phyloP scores from a whole-genome alignment of 2,329 filamentous ascomycete genomes.

The Nannizziopsis barbatae region DNA sequence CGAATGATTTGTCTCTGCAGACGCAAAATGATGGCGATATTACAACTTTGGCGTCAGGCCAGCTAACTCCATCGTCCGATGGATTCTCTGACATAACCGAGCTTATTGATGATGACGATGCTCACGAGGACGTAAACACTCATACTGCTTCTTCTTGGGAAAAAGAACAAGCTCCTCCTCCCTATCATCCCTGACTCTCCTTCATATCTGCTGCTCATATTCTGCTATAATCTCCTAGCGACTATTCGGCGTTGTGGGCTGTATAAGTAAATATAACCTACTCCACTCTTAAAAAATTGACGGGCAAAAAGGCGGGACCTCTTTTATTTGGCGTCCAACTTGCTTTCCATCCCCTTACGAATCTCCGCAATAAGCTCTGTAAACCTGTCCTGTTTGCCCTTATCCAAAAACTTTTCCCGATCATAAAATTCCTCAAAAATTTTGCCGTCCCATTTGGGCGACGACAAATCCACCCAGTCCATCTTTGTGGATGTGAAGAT shows the following conservation, averaged over 20 bases:
- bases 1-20: neutral
- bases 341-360: neutral
- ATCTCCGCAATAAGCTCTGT: neutral
- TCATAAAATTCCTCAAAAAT: conserved; percentile 32
- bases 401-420: conserved; percentile 24
- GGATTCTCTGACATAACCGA: conserved; percentile 3
- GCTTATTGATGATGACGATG: neutral
- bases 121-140: neutral
- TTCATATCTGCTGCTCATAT: no score
- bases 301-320: no score
- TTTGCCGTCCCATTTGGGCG: conserved; percentile 23
- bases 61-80: conserved; percentile 2
- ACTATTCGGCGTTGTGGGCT: no score
- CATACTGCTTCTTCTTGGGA: neutral
- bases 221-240: neutral
- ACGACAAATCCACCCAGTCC: conserved; percentile 30
- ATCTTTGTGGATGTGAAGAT: conserved; percentile 35
- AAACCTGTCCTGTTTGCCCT: conserved; percentile 25
- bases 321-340: no score
- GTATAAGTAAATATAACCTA: no score
- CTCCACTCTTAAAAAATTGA: no score
- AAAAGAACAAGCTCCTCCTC: conserved; percentile 6
- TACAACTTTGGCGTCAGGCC: neutral
- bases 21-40: neutral
- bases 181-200: conserved; percentile 2